These are phyloP conservation scores for Heliocybe sulcata DNA, from an alignment of 1,284 basidiomycete genomes.

Conservation along the genomic window DNA sequence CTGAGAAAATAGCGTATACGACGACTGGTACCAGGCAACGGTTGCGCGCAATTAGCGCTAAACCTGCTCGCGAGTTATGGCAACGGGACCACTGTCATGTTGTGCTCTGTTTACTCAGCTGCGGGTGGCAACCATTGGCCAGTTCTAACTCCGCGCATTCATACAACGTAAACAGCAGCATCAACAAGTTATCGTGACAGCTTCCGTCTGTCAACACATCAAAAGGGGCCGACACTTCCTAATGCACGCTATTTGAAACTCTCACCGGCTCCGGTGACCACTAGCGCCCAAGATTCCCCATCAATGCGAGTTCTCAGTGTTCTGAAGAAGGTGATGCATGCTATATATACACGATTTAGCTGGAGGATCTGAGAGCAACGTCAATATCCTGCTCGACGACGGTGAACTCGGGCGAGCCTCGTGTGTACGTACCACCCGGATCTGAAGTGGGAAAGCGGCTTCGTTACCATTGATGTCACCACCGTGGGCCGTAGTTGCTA, in stretches of 20 bases:
- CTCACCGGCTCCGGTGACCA: not conserved
- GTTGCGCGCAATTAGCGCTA: not conserved
- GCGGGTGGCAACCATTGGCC: not conserved
- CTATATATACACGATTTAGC: not conserved
- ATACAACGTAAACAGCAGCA: not conserved
- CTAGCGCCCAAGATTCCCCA: not conserved
- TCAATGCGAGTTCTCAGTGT: not conserved
- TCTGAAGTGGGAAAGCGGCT: not conserved
- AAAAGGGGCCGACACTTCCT: not conserved
- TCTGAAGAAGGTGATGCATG: not conserved
- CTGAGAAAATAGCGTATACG: not conserved
- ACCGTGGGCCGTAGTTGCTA: not conserved
- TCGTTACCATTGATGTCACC: not conserved
- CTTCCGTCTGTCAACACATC: not conserved
- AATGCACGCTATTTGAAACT: not conserved
- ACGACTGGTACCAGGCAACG: conserved; percentile 1
- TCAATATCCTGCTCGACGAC: not conserved
- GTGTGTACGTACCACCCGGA: not conserved
- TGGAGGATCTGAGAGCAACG: not conserved
- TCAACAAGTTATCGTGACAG: not conserved
- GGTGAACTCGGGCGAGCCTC: not conserved
- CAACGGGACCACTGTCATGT: not conserved
- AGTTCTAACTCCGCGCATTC: not conserved
- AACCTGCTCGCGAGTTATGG: not conserved
- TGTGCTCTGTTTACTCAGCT: not conserved